Base-by-base conservation (phyloP, 2,329 filamentous ascomycete species). In the Cladophialophora psammophila region DNA sequence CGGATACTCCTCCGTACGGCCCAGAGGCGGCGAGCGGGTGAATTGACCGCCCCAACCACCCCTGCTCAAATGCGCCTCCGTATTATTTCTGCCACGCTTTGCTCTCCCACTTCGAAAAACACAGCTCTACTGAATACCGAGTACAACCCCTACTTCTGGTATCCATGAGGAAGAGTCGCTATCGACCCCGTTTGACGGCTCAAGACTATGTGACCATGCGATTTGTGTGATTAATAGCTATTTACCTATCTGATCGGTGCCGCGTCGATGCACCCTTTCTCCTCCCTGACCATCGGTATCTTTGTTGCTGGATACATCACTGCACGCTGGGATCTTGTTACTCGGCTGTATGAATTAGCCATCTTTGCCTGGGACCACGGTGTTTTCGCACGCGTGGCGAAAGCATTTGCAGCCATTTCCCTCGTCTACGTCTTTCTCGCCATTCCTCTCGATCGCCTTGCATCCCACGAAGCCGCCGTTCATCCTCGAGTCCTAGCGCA, bases 301-400 rank as follows among this genome's bases (percentile, higher is more conserved):
- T 99, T 99, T 85, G 91, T 98, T 86, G 94, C 95, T 84, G 95
- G 95, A 81, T 99, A 99, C 86, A 98, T 94, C 80, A 99, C 95
- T 82, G 95, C 95, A 78, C 91, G 95, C 85, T 99, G 95, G 94
- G 95, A 98, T 82, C 90, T 99, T 71, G 93, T 97, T 74, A 97
- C 94, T 75, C 90, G 94, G 76, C 87, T 98, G 75, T 97, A 97
- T 90, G 94, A 99, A 82, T 88, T 99, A 76, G 91, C 93, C 74
- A 91, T 97, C 72, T 99, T 98, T 80, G 95, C 96, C 74, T 97
- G 94, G 93, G 92, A 98, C 80, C 92, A 98, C 92, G 93, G 94
- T 78, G 95, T 99, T 76, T 91, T 98, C 78, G 93, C 91, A 74
- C 91, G 95, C 76, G 91, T 91, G 71, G 88, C 92, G 60, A 94